Percentiles rank a stretch among this genome's conserved stretches.
Evolutionary conservation across 257 asterid species (phyloP).

Genomic region (Thymus mandschuricus): DNA sequence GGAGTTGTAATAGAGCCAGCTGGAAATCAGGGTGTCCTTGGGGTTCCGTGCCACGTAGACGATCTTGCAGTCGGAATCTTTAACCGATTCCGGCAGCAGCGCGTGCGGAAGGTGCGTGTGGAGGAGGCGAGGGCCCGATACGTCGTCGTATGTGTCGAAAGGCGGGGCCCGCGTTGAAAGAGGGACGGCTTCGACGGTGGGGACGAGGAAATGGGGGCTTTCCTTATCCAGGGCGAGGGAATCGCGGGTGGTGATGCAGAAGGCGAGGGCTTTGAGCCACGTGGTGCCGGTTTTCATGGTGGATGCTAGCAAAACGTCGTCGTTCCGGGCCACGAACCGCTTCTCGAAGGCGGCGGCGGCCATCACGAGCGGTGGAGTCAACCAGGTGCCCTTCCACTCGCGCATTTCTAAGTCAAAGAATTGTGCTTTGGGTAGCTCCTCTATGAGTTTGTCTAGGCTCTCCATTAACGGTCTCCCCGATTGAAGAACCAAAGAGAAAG

Average conservation of each 20-base stretch:
- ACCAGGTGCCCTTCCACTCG: not conserved
- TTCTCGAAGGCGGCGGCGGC: not conserved
- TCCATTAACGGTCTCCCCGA: no score
- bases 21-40: not conserved
- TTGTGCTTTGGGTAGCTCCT: not conserved
- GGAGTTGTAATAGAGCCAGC: not conserved
- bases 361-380: not conserved
- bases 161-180: not conserved
- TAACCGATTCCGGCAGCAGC: slow-evolving; percentile 23
- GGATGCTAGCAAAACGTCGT: slow-evolving; percentile 25
- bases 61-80: not conserved
- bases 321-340: not conserved
- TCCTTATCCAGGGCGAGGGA: not conserved
- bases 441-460: no score
- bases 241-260: not conserved
- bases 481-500: no score
- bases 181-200: not conserved
- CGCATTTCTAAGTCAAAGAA: not conserved
- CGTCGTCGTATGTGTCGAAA: not conserved
- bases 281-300: slow-evolving; percentile 23
- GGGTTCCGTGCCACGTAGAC: slow-evolving; percentile 22
- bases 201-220: slow-evolving; percentile 4
- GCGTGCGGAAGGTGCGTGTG: slow-evolving; percentile 23
- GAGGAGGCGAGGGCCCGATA: not conserved
- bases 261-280: not conserved